These are phyloP conservation scores for Talaromyces sp. DNA, from an alignment of 2,329 filamentous ascomycete genomes.

Conservation along the genomic window DNA sequence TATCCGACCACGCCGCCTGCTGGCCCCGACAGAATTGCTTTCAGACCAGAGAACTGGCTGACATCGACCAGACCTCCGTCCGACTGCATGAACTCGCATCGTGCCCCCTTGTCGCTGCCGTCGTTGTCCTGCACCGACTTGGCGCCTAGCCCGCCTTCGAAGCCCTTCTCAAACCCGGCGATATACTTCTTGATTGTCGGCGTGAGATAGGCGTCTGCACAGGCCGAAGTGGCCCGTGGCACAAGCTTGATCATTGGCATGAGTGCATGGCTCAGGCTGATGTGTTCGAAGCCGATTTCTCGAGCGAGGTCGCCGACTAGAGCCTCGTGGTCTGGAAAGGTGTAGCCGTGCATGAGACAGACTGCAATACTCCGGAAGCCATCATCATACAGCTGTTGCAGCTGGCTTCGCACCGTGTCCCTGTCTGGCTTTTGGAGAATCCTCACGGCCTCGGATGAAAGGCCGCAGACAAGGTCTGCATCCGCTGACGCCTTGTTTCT, in stretches of 20 bases:
- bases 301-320: slow-evolving; percentile 68
- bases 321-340: slow-evolving; percentile 79
- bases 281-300: slow-evolving; percentile 76
- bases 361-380: slow-evolving; percentile 80
- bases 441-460: slow-evolving; percentile 69
- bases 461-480: slow-evolving; percentile 59
- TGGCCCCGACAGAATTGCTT: slow-evolving; percentile 80
- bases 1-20: slow-evolving; percentile 93
- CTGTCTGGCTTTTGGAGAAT: slow-evolving; percentile 57
- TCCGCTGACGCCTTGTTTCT: slow-evolving; percentile 36
- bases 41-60: slow-evolving; percentile 66
- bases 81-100: slow-evolving; percentile 93
- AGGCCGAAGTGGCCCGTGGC: slow-evolving; percentile 68
- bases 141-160: slow-evolving; percentile 71
- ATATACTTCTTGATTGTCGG: slow-evolving; percentile 75
- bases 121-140: slow-evolving; percentile 63
- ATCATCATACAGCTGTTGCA: slow-evolving; percentile 61
- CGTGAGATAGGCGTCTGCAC: slow-evolving; percentile 73
- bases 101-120: slow-evolving; percentile 59
- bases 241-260: slow-evolving; percentile 88
- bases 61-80: slow-evolving; percentile 59
- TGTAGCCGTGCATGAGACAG: slow-evolving; percentile 88
- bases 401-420: slow-evolving; percentile 49
- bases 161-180: slow-evolving; percentile 70
- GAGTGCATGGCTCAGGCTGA: slow-evolving; percentile 72